Evolutionary conservation across 257 asterid genomes (phyloP).

Genomic region (Plantago elongata): DNA sequence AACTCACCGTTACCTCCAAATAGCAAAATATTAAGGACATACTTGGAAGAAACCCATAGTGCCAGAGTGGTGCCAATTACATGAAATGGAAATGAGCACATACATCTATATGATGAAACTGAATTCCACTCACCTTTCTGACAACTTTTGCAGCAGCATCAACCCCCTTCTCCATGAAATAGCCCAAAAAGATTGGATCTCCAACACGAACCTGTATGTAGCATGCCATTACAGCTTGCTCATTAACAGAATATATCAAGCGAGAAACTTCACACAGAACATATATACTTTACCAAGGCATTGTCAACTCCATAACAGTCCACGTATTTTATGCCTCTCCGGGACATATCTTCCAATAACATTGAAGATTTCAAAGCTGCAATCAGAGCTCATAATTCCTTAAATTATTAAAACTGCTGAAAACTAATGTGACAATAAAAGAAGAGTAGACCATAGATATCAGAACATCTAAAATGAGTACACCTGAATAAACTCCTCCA

Average conservation of each 20-base stretch:
- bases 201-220: slow-evolving; percentile 83
- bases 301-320: slow-evolving; percentile 99
- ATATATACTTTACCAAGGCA: slow-evolving; percentile 58
- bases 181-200: slow-evolving; percentile 95
- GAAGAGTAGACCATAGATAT: slow-evolving; percentile 10
- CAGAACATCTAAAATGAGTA: slow-evolving; percentile 9
- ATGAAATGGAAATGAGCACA: neutral
- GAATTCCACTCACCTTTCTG: slow-evolving; percentile 33
- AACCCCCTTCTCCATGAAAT: slow-evolving; percentile 82
- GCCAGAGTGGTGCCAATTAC: neutral
- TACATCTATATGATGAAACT: neutral
- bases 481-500: slow-evolving; percentile 97
- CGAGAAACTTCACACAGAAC: neutral
- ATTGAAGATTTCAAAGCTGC: slow-evolving; percentile 78
- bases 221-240: slow-evolving; percentile 15
- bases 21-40: too few relatives aligned
- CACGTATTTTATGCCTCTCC: slow-evolving; percentile 76
- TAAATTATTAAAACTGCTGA: slow-evolving; percentile 14
- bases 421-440: slow-evolving; percentile 13
- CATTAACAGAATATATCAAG: slow-evolving; percentile 16
- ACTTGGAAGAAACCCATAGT: too few relatives aligned
- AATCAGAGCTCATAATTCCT: slow-evolving; percentile 14
- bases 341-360: slow-evolving; percentile 86
- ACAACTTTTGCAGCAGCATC: slow-evolving; percentile 96
- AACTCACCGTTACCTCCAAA: too few relatives aligned